These are phyloP conservation scores for Sporobolomyces roseus DNA, from an alignment of 768 basidiomycete genomes.

Conservation along the genomic window DNA sequence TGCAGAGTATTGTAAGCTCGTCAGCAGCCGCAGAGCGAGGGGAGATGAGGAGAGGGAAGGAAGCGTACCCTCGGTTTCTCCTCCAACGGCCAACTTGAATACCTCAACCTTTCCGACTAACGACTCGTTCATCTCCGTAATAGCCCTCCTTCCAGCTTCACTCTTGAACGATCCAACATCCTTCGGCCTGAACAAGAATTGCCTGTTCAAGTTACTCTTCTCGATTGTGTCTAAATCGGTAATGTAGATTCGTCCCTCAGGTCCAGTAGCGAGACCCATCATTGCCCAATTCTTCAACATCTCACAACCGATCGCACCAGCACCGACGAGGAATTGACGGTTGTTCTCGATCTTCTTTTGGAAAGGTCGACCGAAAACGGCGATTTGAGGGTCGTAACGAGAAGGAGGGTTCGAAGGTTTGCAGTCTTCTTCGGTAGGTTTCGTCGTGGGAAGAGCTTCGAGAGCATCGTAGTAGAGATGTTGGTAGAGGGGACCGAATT, in stretches of 20 bases:
- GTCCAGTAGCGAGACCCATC: constrained; percentile 86
- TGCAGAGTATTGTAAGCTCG: constrained; percentile 47
- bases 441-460: constrained; percentile 74
- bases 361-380: constrained; percentile 89
- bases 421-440: constrained; percentile 67
- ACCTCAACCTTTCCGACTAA: constrained; percentile 77
- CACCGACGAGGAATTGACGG: constrained; percentile 92
- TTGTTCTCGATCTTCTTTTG: constrained; percentile 85
- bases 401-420: constrained; percentile 63
- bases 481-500: constrained; percentile 95
- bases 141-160: constrained; percentile 84
- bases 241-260: constrained; percentile 76
- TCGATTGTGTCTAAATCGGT: constrained; percentile 99
- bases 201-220: constrained; percentile 96
- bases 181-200: constrained; percentile 94
- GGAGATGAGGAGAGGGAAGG: not conserved
- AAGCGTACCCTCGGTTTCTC: constrained; percentile 79
- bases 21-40: constrained; percentile 14
- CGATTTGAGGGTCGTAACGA: constrained; percentile 90
- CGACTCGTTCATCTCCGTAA: constrained; percentile 92
- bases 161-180: constrained; percentile 96
- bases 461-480: constrained; percentile 95
- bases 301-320: constrained; percentile 99
- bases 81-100: constrained; percentile 89
- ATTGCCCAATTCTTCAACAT: constrained; percentile 99